phyloP scores from a whole-genome alignment of 75 land plant genomes.

The Selaginella tamariscina region DNA sequence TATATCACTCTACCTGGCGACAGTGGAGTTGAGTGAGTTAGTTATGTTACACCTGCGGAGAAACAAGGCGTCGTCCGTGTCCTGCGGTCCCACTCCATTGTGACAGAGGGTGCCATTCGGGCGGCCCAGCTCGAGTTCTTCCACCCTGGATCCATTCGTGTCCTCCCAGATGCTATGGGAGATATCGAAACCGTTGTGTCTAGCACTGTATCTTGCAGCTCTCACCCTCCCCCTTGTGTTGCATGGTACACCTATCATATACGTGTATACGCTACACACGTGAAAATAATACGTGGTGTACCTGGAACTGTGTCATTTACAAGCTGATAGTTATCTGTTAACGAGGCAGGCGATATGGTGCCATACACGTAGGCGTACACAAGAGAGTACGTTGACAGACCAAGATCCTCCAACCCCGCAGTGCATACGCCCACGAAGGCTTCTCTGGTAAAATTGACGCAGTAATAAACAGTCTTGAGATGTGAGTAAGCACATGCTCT shows the following conservation, averaged over 20 bases:
- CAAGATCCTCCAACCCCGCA: neutral
- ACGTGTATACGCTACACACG: no score
- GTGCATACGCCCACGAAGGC: neutral
- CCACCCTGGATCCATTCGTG: neutral
- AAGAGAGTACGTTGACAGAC: neutral
- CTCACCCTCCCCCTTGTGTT: neutral
- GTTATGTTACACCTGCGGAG: neutral
- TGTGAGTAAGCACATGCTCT: neutral
- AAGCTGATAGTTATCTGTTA: neutral
- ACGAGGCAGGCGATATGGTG: neutral
- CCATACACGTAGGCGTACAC: neutral
- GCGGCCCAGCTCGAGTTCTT: neutral
- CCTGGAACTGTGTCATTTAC: neutral
- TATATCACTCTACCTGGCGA: no score
- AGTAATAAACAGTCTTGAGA: neutral
- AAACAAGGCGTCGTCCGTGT: neutral
- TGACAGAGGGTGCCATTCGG: neutral
- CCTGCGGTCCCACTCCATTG: neutral
- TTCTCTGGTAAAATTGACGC: neutral
- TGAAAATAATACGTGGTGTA: no score
- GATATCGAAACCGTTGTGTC: neutral
- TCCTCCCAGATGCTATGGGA: neutral
- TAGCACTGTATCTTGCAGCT: neutral
- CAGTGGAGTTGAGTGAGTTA: neutral
- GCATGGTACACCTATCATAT: no score